Evolutionary conservation across 2,329 filamentous ascomycete genomes (phyloP).

Genomic region (Colletotrichum tropicale): DNA sequence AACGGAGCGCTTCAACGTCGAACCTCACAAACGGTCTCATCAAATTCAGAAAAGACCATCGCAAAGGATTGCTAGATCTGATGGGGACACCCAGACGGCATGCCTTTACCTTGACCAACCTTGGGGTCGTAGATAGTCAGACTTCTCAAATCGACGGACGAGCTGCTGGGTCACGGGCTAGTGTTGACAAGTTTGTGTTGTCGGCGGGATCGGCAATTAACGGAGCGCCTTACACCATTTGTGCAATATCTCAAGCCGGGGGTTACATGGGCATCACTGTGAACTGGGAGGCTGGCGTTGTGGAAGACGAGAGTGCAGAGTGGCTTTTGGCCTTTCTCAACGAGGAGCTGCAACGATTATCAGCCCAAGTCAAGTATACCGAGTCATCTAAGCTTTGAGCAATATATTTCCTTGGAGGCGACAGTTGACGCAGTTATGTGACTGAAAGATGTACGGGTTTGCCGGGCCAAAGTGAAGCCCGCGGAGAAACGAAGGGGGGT

Average conservation of each 20-base stretch:
- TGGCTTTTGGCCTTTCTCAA: neutral
- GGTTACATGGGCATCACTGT: neutral
- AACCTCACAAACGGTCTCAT: neutral
- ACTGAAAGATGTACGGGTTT: neutral
- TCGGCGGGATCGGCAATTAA: neutral
- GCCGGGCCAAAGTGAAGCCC: neutral
- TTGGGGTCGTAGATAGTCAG: neutral
- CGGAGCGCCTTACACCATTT: neutral
- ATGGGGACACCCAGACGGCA: neutral
- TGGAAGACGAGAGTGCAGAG: neutral
- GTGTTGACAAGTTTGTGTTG: neutral
- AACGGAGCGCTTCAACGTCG: neutral
- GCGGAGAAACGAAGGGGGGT: accelerated
- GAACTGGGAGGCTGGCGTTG: neutral
- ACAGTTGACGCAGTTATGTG: neutral
- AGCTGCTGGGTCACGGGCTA: neutral
- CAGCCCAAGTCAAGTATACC: neutral
- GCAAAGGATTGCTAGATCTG: neutral
- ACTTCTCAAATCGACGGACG: neutral
- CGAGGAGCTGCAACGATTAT: neutral
- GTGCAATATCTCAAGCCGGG: neutral
- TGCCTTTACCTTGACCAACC: neutral
- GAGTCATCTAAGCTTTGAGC: neutral
- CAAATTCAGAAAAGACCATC: neutral
- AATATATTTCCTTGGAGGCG: neutral